Evolutionary conservation across 495 filamentous ascomycete species (phyloP), one percentile per base, ranked within the genome.

Genomic region (Xylona heveae): DNA sequence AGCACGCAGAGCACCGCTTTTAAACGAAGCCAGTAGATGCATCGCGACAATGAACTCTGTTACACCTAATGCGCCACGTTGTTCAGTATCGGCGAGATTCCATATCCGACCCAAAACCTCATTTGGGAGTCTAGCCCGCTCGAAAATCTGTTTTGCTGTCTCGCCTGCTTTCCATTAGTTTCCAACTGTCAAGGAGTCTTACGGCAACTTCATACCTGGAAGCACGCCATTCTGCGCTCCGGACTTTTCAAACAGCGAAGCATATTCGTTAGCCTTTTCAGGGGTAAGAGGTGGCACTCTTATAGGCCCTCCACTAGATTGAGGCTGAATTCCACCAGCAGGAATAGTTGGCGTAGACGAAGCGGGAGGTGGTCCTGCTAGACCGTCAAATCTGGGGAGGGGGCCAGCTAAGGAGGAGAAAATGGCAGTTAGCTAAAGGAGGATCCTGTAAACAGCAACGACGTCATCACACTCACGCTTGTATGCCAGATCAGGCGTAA

Each of bases 21-120:
- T 92, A 50, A 72, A 82, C 5, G 84, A 93, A 4, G 78, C 78
- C 32, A 97, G 59, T 19, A 97, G 62, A 55, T 97, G 88, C 88
- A 97, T 97, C 7, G 90, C 85, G 42, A 97, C 88, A 43, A 94
- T 76, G 49, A 97, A 97, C 38, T 95, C 88, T 8, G 82, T 85
- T 41, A 69, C 59, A 39, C 78, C 78, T n/a, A 97, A 66, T 21
- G 71, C 72, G 17, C 88, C 90, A 32, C 83, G 69, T 48, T 92
- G 80, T 47, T 93, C 79, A 1, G 78, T 83, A 51, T 97, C 88
- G 6, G 83, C 74, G 29, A 97, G 63, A 43, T 75, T 81, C 88
- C 88, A 97, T 50, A 97, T 94, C 32, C 76, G 71, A 7, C 81
- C 88, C 13, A 97, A 62, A 2, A 78, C 61, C 41, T 94, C 82